Percentiles rank a stretch among this genome's conserved stretches.
phyloP scores from a whole-genome alignment of 345 rosid species.

The Melastoma malabathricum region DNA sequence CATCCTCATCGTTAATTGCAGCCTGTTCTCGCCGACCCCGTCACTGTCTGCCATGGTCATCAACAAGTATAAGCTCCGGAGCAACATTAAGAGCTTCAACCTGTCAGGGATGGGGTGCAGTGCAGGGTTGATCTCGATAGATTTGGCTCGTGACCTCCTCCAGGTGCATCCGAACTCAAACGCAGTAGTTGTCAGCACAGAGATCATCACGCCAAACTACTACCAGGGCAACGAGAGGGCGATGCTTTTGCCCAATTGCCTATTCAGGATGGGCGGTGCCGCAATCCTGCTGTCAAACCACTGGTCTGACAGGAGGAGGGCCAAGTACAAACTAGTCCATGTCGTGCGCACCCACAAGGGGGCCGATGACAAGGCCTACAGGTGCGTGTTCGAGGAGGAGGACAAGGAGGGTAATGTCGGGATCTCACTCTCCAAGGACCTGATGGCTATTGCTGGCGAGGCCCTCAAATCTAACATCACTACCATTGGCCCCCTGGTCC shows the following conservation, averaged over 20 bases:
- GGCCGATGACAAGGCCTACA: slow-evolving; percentile 51
- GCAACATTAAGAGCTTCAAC: slow-evolving; percentile 69
- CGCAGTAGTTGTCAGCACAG: slow-evolving; percentile 56
- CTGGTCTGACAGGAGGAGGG: slow-evolving; percentile 34
- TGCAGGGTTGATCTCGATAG: slow-evolving; percentile 58
- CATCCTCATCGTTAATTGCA: slow-evolving; percentile 62
- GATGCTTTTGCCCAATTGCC: slow-evolving; percentile 69
- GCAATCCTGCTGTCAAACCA: slow-evolving; percentile 62
- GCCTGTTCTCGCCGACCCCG: slow-evolving; percentile 64
- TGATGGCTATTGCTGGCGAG: slow-evolving; percentile 77
- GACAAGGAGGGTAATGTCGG: slow-evolving; percentile 59
- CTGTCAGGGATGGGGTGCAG: slow-evolving; percentile 84
- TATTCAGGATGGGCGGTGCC: slow-evolving; percentile 74
- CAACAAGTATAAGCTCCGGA: slow-evolving; percentile 61
- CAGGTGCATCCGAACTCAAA: slow-evolving; percentile 58
- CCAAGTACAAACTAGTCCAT: slow-evolving; percentile 58
- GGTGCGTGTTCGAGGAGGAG: slow-evolving; percentile 58
- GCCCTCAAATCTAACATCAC: slow-evolving; percentile 71
- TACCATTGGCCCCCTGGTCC: slow-evolving; percentile 60
- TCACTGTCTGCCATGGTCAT: slow-evolving; percentile 71
- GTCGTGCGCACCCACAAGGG: slow-evolving; percentile 76
- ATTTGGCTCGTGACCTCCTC: slow-evolving; percentile 60
- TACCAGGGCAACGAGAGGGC: slow-evolving; percentile 65
- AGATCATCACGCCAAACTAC: slow-evolving; percentile 60
- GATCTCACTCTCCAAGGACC: slow-evolving; percentile 51